Percentiles rank a stretch among this genome's conserved stretches.
Evolutionary conservation across 2,329 filamentous ascomycete genomes (phyloP).

Genomic region (Cladosporium austrohemisphaericum): DNA sequence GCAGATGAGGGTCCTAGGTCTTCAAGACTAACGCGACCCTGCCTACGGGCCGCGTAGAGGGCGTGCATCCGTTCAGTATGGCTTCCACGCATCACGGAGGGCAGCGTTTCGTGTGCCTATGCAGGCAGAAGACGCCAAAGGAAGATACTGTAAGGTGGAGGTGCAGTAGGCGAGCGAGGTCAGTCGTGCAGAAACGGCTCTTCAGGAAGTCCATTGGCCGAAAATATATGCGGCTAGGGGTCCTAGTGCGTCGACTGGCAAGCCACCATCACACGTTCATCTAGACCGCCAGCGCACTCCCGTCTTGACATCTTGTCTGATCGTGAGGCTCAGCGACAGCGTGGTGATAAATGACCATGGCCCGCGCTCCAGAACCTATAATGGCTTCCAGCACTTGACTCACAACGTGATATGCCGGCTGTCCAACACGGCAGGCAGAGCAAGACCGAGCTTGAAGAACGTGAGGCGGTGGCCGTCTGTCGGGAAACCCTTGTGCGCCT

Average conservation of each 20-base stretch:
- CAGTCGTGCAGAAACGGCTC: conserved; percentile 7
- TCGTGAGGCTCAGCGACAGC: conserved; percentile 5
- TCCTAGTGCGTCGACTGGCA: conserved; percentile 8
- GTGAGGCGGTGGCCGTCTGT: neutral
- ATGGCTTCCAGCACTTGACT: neutral
- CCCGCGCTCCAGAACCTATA: conserved; percentile 4
- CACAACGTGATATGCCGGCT: no score
- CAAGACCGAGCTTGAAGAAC: no score
- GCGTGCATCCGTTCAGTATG: conserved; percentile 19
- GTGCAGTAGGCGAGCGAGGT: conserved; percentile 17
- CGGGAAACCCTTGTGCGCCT: conserved; percentile 3
- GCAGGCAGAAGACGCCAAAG: conserved; percentile 18
- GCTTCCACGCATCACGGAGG: conserved; percentile 23
- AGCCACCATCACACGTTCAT: conserved; percentile 14
- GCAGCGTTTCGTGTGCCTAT: conserved; percentile 26
- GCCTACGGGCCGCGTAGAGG: conserved; percentile 12
- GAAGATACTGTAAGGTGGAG: conserved; percentile 19
- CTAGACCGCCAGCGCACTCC: conserved; percentile 9
- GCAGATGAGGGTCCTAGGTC: conserved; percentile 20
- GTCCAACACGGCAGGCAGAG: no score
- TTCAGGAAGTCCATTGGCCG: conserved; percentile 15
- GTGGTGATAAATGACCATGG: conserved; percentile 4
- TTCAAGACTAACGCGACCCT: conserved; percentile 18
- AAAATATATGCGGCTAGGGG: conserved; percentile 13
- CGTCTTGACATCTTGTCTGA: neutral